These are phyloP conservation scores for Hericium rajendrae DNA, from an alignment of 768 basidiomycete genomes.

Conservation along the genomic window DNA sequence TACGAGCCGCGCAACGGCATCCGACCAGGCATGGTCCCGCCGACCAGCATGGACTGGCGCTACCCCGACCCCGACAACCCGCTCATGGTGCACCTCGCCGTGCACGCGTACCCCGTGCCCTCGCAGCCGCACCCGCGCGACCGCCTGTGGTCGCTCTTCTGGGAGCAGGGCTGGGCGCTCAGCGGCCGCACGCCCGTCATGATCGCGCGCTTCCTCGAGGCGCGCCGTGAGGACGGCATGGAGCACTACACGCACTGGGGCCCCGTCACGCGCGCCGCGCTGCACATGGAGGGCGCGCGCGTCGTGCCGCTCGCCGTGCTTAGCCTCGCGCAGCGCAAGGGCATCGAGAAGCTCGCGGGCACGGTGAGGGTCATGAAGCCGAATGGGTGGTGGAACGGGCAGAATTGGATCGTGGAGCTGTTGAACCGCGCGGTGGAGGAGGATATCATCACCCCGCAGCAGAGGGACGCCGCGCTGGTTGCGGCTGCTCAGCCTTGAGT, in stretches of 20 bases:
- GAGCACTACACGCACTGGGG: slow-evolving; percentile 12
- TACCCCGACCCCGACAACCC: slow-evolving; percentile 12
- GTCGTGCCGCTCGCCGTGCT: slow-evolving; percentile 9
- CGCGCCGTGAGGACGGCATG: slow-evolving; percentile 2
- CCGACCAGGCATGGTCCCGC: slow-evolving; percentile 13
- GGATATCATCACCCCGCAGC: slow-evolving; percentile 9
- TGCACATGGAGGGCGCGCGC: slow-evolving; percentile 2
- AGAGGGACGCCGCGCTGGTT: slow-evolving; percentile 11
- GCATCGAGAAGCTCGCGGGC: slow-evolving; percentile 10
- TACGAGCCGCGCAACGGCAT: slow-evolving; percentile 13
- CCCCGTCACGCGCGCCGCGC: slow-evolving; percentile 7
- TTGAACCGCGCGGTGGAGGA: slow-evolving; percentile 11
- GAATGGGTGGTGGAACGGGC: slow-evolving; percentile 15
- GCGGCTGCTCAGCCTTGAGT: slow-evolving; percentile 12
- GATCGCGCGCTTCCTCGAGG: slow-evolving; percentile 4
- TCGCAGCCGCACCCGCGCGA: slow-evolving; percentile 9
- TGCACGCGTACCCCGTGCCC: slow-evolving; percentile 8
- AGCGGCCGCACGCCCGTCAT: background rate
- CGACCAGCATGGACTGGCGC: slow-evolving; percentile 4
- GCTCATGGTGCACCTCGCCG: slow-evolving; percentile 10
- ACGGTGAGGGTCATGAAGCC: slow-evolving; percentile 13
- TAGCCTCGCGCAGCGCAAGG: slow-evolving; percentile 4
- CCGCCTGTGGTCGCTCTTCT: slow-evolving; percentile 11
- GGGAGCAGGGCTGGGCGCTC: slow-evolving; percentile 2
- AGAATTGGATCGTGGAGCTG: slow-evolving; percentile 16